Base-by-base conservation (phyloP, 2,329 filamentous ascomycete species). In the Remersonia thermophila region DNA sequence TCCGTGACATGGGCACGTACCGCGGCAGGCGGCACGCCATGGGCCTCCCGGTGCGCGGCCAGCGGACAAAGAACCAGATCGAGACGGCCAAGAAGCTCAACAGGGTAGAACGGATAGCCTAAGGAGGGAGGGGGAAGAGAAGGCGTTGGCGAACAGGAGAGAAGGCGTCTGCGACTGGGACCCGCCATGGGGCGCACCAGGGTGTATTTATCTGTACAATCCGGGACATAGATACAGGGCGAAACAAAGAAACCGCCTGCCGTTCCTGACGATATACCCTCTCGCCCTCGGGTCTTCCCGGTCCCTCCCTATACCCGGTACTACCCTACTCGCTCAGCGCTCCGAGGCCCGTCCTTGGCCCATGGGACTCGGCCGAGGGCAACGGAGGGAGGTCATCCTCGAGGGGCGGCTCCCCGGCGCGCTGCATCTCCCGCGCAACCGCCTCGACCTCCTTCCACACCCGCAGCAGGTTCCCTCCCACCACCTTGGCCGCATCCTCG, bases 1-100 rank as follows among this genome's bases (percentile, higher is more conserved):
- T 98, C 58, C 83, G 82, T 56, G 87, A 95, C 51, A 95, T 94
- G 66, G 87, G 87, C 33, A 78, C 80, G 3, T 93, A 93, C 55
- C 69, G 91, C 36, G 91, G 91, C 46, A 78, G 83, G 57, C 69
- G 91, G 47, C 91, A 98, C 66, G 89, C 89, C 39, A 87, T 96
- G 80, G 76, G 80, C 42, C 62, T 96, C 63, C 91, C 91, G 3
- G 89, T 91, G 36, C 73, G 91, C 48, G 91, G 91, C 49, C 91
- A 98, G 63, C 75, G 71, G 51, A 96, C 91, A 41, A 79, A 83
- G 55, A 83, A 67, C 55, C 89, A 81, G 59, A 78, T 69, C 45
- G 54, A 62, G 44, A 77, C 66, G 17, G 66, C 75, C 32, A 71
- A 65, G 56, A 78, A 69, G 54, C 59, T 81, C 55, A 82, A 82